Percentiles rank a stretch among this genome's conserved stretches.
phyloP scores from a whole-genome alignment of 1,139 yeast species.

The Zygotorulaspora mrakii region DNA sequence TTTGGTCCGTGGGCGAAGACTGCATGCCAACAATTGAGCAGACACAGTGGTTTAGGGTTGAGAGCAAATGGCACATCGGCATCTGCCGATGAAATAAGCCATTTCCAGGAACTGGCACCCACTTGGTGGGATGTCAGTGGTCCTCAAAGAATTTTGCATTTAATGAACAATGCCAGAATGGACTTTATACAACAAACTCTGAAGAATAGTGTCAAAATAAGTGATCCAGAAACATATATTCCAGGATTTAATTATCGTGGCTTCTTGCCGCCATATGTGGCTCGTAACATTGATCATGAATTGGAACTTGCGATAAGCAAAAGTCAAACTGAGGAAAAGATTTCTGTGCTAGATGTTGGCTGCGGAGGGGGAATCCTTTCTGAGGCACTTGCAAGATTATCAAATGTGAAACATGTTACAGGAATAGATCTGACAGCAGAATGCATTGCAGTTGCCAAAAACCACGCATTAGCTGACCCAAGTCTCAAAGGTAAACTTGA shows the following conservation, averaged over 20 bases:
- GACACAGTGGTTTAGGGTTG: neutral
- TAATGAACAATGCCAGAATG: conserved; percentile 87
- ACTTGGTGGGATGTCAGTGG: conserved; percentile 97
- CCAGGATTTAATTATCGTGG: conserved; percentile 71
- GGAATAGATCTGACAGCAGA: conserved; percentile 87
- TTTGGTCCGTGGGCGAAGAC: conserved; percentile 1
- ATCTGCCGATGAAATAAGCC: conserved; percentile 57
- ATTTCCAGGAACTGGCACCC: conserved; percentile 79
- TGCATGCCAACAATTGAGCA: neutral
- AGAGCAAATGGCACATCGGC: conserved; percentile 25
- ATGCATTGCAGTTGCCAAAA: conserved; percentile 73
- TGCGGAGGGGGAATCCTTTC: conserved; percentile 96
- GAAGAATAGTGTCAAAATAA: conserved; percentile 41
- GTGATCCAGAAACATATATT: conserved; percentile 51
- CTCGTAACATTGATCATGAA: conserved; percentile 43
- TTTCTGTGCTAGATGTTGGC: conserved; percentile 78
- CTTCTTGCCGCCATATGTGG: conserved; percentile 56
- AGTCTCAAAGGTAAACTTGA: conserved; percentile 47
- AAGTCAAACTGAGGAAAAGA: conserved; percentile 39
- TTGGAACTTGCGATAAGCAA: conserved; percentile 49
- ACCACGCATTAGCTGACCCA: conserved; percentile 68
- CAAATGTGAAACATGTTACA: conserved; percentile 56
- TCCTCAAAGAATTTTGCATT: conserved; percentile 86
- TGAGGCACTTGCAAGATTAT: conserved; percentile 80
- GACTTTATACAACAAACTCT: conserved; percentile 74